phyloP scores from a whole-genome alignment of 768 basidiomycete genomes.

The Xanthoconium purpureum region DNA sequence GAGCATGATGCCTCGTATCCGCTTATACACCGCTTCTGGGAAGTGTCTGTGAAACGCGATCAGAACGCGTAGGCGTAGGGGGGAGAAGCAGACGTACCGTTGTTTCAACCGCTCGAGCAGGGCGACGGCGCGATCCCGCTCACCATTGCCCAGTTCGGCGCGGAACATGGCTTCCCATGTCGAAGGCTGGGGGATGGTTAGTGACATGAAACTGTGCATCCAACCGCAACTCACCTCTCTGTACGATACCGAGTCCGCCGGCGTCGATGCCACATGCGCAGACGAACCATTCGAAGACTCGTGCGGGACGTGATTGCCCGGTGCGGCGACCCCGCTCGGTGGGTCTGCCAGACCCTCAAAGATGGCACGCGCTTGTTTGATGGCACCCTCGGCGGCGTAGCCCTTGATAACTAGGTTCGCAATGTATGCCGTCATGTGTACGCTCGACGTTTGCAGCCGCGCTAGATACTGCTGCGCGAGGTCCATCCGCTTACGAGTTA shows the following conservation, averaged over 20 bases:
- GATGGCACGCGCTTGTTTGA: constrained; percentile 67
- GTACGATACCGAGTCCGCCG: constrained; percentile 39
- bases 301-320: constrained; percentile 83
- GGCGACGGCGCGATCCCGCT: constrained; percentile 63
- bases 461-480: constrained; percentile 66
- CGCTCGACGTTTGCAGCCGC: constrained; percentile 56
- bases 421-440: constrained; percentile 94
- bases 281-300: constrained; percentile 32
- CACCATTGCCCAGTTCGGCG: constrained; percentile 78
- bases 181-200: constrained; percentile 53
- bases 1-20: constrained; percentile 78
- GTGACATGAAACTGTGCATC: background rate
- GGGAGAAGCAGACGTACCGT: constrained; percentile 42
- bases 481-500: constrained; percentile 74
- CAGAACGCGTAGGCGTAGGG: background rate
- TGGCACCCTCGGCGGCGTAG: constrained; percentile 62
- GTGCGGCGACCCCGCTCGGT: constrained; percentile 78
- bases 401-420: constrained; percentile 66
- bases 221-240: constrained; percentile 24
- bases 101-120: constrained; percentile 71
- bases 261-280: constrained; percentile 32
- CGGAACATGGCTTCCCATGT: constrained; percentile 97
- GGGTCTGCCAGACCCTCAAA: constrained; percentile 85
- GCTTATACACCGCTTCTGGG: constrained; percentile 74
- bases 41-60: constrained; percentile 44